Evolutionary conservation across 805 yeast species (phyloP).

Genomic region (Candida rishiriensis): DNA sequence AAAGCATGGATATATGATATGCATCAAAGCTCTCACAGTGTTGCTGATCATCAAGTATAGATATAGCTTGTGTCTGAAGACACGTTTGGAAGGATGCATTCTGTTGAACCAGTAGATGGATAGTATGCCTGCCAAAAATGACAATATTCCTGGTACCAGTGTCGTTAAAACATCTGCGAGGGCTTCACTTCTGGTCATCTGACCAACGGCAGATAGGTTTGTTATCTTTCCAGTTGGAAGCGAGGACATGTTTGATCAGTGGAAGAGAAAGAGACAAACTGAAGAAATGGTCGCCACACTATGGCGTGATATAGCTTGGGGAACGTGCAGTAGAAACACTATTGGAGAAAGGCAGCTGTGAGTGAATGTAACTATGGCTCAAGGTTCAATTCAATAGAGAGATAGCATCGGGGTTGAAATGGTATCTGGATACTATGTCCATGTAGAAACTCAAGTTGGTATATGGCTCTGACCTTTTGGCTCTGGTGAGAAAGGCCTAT

Average conservation of each 20-base stretch:
- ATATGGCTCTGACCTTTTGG: no score
- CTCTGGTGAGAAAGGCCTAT: no score
- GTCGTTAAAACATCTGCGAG: conserved; percentile 9
- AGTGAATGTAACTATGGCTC: no score
- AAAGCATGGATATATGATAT: conserved; percentile 13
- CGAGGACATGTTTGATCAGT: background rate
- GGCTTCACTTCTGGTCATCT: conserved; percentile 4
- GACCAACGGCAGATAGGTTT: background rate
- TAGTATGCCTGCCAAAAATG: conserved; percentile 10
- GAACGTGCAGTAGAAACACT: no score
- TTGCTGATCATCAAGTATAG: conserved; percentile 11
- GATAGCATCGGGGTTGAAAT: no score
- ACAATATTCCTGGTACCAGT: conserved; percentile 10
- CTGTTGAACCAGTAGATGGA: conserved; percentile 16
- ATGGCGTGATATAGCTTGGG: no score
- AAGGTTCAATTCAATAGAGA: no score
- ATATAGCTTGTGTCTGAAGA: conserved; percentile 14
- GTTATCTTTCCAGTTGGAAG: background rate
- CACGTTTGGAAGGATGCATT: conserved; percentile 12
- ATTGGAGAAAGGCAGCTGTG: no score
- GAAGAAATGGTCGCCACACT: background rate
- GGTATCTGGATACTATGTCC: no score
- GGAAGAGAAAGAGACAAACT: no score
- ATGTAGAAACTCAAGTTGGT: no score
- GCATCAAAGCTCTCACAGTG: conserved; percentile 8